Percentiles rank a stretch among this genome's conserved stretches.
Conservation (phyloP, 345 rosid genomes). For the Corchorus capsularis region DNA sequence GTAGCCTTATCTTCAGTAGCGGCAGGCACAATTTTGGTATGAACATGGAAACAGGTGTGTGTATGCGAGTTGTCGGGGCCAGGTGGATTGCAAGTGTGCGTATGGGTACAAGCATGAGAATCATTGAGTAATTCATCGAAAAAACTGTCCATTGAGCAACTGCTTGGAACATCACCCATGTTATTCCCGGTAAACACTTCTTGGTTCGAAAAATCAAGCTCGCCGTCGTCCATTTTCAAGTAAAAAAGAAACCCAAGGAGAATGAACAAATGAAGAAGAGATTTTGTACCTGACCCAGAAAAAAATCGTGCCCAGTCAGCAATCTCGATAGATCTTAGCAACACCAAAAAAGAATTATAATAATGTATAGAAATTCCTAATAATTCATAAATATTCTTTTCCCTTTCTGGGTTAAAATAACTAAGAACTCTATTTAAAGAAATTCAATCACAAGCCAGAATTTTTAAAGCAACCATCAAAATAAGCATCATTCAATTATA, state of each 20-base stretch:
- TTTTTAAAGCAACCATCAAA: slow-evolving; percentile 5
- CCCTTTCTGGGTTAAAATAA: neutral
- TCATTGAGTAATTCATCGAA: slow-evolving; percentile 70
- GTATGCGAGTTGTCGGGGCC: slow-evolving; percentile 91
- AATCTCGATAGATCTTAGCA: neutral
- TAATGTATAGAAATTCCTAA: neutral
- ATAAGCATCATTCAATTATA: neutral
- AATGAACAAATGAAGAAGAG: neutral
- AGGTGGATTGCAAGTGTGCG: slow-evolving; percentile 92
- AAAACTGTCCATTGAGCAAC: slow-evolving; percentile 77
- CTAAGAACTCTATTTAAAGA: neutral
- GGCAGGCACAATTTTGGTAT: slow-evolving; percentile 73
- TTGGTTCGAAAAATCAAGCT: slow-evolving; percentile 84
- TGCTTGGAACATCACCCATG: slow-evolving; percentile 60
- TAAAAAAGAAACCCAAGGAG: neutral
- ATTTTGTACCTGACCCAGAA: slow-evolving; percentile 25
- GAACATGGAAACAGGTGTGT: slow-evolving; percentile 91
- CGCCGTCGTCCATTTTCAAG: slow-evolving; percentile 84
- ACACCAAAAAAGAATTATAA: slow-evolving; percentile 1
- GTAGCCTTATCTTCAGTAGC: slow-evolving; percentile 62
- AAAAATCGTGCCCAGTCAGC: slow-evolving; percentile 20
- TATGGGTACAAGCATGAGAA: slow-evolving; percentile 82
- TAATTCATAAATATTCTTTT: neutral
- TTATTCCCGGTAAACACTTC: slow-evolving; percentile 59
- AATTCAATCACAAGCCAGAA: slow-evolving; percentile 16